Evolutionary conservation across 768 basidiomycete genomes (phyloP).

Genomic region (Leccinellum albellum): DNA sequence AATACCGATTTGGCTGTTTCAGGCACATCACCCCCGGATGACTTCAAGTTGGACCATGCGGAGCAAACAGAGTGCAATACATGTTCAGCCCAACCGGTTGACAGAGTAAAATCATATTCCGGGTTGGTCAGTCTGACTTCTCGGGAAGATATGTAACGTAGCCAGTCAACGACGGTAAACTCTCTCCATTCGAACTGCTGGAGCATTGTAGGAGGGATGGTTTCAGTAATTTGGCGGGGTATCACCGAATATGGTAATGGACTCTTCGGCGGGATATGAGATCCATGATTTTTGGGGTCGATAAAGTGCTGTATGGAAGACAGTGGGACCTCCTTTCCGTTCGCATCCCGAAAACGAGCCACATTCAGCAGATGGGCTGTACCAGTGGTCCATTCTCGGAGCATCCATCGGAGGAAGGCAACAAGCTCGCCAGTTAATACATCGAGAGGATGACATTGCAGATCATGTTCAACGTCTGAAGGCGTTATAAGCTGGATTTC

Average conservation of each 20-base stretch:
- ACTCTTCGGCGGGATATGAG: constrained; percentile 45
- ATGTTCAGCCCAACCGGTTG: constrained; percentile 72
- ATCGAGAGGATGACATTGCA: background rate
- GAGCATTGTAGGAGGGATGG: constrained; percentile 51
- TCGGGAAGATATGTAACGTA: constrained; percentile 55
- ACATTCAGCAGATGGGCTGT: background rate
- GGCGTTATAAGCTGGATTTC: background rate
- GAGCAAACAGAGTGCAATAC: constrained; percentile 60
- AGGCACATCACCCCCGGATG: too few species aligned
- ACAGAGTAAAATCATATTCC: constrained; percentile 58
- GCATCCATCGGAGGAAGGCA: constrained; percentile 7
- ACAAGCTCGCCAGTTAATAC: background rate
- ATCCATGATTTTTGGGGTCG: constrained; percentile 41
- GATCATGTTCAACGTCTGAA: background rate
- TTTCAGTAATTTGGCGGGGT: constrained; percentile 59
- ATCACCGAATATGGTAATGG: background rate
- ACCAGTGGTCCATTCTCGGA: background rate
- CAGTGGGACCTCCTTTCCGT: constrained; percentile 58
- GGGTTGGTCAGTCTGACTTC: constrained; percentile 35
- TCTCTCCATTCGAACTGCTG: constrained; percentile 72
- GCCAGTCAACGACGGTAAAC: constrained; percentile 67
- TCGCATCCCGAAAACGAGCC: constrained; percentile 41
- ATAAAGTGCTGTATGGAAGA: constrained; percentile 62
- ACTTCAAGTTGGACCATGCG: constrained; percentile 61
- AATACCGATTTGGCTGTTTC: background rate